These are phyloP conservation scores for Geranium incanum DNA, from an alignment of 441 rosid species.

Conservation along the genomic window DNA sequence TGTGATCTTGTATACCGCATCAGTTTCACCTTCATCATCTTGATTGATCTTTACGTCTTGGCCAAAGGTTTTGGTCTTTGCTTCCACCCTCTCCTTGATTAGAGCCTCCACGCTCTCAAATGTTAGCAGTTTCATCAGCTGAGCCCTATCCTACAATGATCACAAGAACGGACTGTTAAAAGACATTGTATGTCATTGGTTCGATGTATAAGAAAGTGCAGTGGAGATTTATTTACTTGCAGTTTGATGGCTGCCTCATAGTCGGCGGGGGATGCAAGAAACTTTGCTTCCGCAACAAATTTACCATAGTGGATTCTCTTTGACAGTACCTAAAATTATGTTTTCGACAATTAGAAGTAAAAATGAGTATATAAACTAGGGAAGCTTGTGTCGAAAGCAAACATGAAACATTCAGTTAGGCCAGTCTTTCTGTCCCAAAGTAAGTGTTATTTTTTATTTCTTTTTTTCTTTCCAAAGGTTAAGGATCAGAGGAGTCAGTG, in stretches of 20 bases:
- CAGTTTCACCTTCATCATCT: neutral
- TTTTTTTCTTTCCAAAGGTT: too few relatives aligned
- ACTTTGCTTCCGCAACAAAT: constrained; percentile 16
- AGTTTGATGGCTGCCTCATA: constrained; percentile 13
- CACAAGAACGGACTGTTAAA: neutral
- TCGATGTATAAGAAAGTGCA: neutral
- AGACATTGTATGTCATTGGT: too few relatives aligned
- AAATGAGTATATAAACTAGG: too few relatives aligned
- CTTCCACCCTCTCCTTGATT: constrained; percentile 16
- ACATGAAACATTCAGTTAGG: too few relatives aligned
- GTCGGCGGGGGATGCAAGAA: constrained; percentile 9
- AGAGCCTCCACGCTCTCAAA: constrained; percentile 9
- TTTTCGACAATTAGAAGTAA: too few relatives aligned
- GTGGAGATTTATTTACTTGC: neutral
- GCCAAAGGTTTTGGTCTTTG: constrained; percentile 12
- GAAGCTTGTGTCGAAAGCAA: too few relatives aligned
- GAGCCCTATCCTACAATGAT: constrained; percentile 14
- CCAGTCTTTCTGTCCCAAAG: too few relatives aligned
- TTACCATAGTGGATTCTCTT: constrained; percentile 12
- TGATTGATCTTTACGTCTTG: constrained; percentile 2
- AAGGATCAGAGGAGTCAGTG: too few relatives aligned
- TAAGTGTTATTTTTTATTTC: too few relatives aligned
- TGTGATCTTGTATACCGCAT: constrained; percentile 11
- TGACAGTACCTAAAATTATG: neutral
- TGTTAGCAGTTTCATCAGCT: constrained; percentile 14